Evolutionary conservation across 345 rosid species (phyloP).

Genomic region (Hypericum perforatum): DNA sequence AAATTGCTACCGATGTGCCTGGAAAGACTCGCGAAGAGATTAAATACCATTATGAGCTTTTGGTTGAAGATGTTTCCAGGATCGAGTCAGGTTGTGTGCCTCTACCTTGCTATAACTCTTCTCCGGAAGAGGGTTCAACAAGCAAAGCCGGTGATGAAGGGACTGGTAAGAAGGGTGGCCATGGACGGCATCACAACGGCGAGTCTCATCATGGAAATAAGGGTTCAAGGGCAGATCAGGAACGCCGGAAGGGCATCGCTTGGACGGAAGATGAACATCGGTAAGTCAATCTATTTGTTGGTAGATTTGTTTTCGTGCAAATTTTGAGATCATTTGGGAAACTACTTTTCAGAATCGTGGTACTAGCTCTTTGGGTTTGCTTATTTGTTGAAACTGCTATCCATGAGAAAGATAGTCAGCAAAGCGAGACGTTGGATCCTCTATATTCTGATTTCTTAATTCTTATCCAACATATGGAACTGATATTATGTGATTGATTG

Average conservation of each 20-base stretch:
- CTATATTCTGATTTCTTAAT: background rate
- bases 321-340: background rate
- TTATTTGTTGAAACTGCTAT: background rate
- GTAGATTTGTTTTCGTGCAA: background rate
- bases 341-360: background rate
- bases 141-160: conserved; percentile 65
- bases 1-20: conserved; percentile 66
- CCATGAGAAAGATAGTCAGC: too few relatives aligned
- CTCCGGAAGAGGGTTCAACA: conserved; percentile 49
- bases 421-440: too few relatives aligned
- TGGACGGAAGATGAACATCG: conserved; percentile 98
- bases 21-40: conserved; percentile 76
- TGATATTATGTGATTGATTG: too few relatives aligned
- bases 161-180: conserved; percentile 55
- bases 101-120: conserved; percentile 54
- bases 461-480: too few relatives aligned
- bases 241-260: conserved; percentile 88
- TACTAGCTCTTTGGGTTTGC: background rate
- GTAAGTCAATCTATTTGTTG: conserved; percentile 30
- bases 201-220: conserved; percentile 70
- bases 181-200: conserved; percentile 35
- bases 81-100: conserved; percentile 89
- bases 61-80: conserved; percentile 61
- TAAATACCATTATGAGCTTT: conserved; percentile 63
- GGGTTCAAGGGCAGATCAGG: conserved; percentile 81